A percentile compares a stretch with the other conserved stretches of the same genome.
Conservation (phyloP, 2,329 filamentous ascomycete genomes). For the Pseudopyrenochaeta lycopersici region DNA sequence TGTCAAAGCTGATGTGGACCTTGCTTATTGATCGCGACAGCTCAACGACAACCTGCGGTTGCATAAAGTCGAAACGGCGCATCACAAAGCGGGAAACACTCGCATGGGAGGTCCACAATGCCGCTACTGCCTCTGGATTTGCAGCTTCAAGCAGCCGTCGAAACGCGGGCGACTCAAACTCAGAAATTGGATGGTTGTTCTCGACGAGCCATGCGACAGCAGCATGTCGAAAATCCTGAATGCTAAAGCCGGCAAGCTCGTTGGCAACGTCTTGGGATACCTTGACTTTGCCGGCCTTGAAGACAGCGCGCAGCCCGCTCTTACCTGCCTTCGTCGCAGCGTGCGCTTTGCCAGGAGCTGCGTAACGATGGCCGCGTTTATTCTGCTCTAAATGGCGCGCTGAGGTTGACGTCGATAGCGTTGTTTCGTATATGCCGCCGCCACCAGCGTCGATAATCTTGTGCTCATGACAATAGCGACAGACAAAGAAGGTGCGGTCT, state of each 20-base stretch:
- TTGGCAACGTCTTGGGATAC: slow-evolving; percentile 4
- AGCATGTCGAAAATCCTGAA: neutral
- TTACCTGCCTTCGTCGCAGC: neutral
- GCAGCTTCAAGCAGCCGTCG: neutral
- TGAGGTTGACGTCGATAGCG: slow-evolving; percentile 2
- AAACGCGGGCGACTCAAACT: slow-evolving; percentile 4
- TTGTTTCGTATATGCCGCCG: neutral
- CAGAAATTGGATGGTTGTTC: slow-evolving; percentile 5
- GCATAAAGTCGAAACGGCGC: neutral
- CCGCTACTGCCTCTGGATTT: slow-evolving; percentile 3
- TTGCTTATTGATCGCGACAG: neutral
- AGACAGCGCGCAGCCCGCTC: neutral
- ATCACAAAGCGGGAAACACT: neutral
- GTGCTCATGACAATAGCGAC: slow-evolving; percentile 2
- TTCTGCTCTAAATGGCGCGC: slow-evolving; percentile 1
- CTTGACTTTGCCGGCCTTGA: neutral
- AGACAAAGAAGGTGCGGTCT: slow-evolving; percentile 2
- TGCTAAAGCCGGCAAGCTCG: slow-evolving; percentile 2
- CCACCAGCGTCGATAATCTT: slow-evolving; percentile 1
- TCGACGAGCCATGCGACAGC: slow-evolving; percentile 6
- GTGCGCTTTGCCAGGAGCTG: neutral
- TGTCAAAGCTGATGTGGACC: slow-evolving; percentile 2
- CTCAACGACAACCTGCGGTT: neutral
- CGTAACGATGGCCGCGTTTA: neutral
- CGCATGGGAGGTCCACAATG: neutral